Base-by-base conservation (phyloP, 2,329 filamentous ascomycete species). In the Periconia sp. region DNA sequence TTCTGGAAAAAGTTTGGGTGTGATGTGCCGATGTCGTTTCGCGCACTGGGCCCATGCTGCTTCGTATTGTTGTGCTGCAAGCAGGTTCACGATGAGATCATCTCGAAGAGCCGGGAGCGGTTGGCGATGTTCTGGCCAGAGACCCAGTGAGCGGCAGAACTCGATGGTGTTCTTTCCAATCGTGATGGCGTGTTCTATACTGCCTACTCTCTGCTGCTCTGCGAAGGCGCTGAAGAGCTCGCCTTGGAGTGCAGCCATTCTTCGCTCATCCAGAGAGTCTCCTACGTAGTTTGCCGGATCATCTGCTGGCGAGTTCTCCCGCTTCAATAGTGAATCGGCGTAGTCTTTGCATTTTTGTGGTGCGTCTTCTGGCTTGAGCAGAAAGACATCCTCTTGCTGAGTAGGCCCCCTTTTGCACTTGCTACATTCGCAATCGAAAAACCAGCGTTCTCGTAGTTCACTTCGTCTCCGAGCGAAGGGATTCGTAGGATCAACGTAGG, bases 401-500 rank as follows among this genome's bases (percentile, higher is more conserved):
- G 63, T 68, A 14, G 70, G 50, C 8, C 70, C 73, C 41, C 59
- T 64, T 27, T 66, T 53, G 60, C 84, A 87, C 65, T 81, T 81
- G 6, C 63, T 55, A 61, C 85, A 88, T 41, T 64, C 64, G 69
- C 85, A 88, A 14, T 69, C 72, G 68, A 88, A 88, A 65, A 81
- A 83, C 73, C 85, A 88, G 27, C 80, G 76, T 20, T 76, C 70
- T 45, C 71, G 69, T 1, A 88, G 76, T 59, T 85, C 80, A 2
- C 68, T 69, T 56, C 80, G 81, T 2, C 85, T 80, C n/a, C 75
- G 72, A 9, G 71, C 60, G 23, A 75, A 77, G 0, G 83, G 79
- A 40, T 80, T 78, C 0, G 81, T 84, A 35, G 75, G 74, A 61
- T 88, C 85, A 56, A 85, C 76, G 63, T 88, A 88, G 2, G 83